Conservation (phyloP, 306 rosid genomes). For the Astragalus glycyphyllos region DNA sequence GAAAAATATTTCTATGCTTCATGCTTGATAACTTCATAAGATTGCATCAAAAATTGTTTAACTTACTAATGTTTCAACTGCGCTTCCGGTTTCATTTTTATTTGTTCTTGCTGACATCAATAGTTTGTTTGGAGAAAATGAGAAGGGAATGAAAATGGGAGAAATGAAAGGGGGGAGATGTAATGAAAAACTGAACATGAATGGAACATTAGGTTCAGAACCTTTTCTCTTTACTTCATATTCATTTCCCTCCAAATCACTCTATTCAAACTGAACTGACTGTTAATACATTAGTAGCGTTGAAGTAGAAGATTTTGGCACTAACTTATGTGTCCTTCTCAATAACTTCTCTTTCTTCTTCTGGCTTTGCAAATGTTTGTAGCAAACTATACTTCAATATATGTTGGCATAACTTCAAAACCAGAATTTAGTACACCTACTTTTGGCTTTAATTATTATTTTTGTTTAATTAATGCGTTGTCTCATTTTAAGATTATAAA, state of each 20-base stretch:
- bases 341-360: not conserved
- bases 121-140: conserved; percentile 8
- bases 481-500: not conserved
- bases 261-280: not conserved
- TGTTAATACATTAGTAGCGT: not conserved
- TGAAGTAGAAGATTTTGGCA: conserved; percentile 10
- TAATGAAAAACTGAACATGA: not conserved
- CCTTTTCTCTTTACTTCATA: not conserved
- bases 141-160: not conserved
- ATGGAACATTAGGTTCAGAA: not conserved
- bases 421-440: not conserved
- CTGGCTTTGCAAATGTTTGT: not conserved
- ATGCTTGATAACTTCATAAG: conserved; percentile 20
- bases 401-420: not conserved
- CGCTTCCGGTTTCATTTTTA: conserved; percentile 1
- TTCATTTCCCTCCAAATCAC: not conserved
- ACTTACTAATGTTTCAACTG: conserved; percentile 21
- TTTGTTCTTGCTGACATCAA: conserved; percentile 16
- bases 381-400: not conserved
- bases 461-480: not conserved
- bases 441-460: not conserved
- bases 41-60: not conserved
- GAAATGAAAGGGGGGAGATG: not conserved
- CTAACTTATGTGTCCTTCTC: not conserved
- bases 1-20: conserved; percentile 17